Percentiles rank a stretch among this genome's conserved stretches.
phyloP scores from a whole-genome alignment of 2,329 filamentous ascomycete species.

The Diaporthe australafricana region DNA sequence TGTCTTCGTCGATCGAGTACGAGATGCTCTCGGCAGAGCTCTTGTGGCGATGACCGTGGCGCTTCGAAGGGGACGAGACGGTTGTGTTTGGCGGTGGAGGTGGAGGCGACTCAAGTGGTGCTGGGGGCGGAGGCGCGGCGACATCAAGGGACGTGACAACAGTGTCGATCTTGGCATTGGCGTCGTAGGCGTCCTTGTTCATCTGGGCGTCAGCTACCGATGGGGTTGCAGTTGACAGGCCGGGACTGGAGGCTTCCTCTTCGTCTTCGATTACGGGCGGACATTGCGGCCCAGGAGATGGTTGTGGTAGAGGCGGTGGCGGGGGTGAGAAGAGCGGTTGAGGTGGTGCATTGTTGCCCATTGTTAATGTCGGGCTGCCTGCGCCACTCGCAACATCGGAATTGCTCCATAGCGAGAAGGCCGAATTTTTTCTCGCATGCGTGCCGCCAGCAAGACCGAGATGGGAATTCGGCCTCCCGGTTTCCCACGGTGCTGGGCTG shows the following conservation, averaged over 20 bases:
- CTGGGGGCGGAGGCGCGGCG: not conserved
- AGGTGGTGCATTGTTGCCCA: slow-evolving; percentile 43
- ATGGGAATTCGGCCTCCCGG: slow-evolving; percentile 40
- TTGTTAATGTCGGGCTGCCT: slow-evolving; percentile 64
- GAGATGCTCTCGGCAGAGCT: slow-evolving; percentile 76
- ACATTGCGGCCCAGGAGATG: slow-evolving; percentile 45
- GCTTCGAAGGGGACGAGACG: slow-evolving; percentile 40
- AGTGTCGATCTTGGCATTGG: slow-evolving; percentile 40
- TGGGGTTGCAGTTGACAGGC: slow-evolving; percentile 43
- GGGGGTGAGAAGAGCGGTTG: slow-evolving; percentile 43
- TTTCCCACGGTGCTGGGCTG: slow-evolving; percentile 52
- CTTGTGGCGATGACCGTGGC: slow-evolving; percentile 61
- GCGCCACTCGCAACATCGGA: slow-evolving; percentile 59
- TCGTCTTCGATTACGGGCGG: slow-evolving; percentile 56
- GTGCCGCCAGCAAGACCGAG: slow-evolving; percentile 23
- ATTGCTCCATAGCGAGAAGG: slow-evolving; percentile 60
- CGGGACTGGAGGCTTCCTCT: slow-evolving; percentile 44
- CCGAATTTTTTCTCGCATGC: slow-evolving; percentile 62
- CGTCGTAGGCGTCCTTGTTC: slow-evolving; percentile 6
- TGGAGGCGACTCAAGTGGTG: not conserved
- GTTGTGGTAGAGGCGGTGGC: slow-evolving; percentile 40
- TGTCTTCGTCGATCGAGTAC: slow-evolving; percentile 71
- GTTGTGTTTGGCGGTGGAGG: slow-evolving; percentile 1
- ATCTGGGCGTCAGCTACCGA: not conserved
- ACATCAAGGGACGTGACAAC: slow-evolving; percentile 38